Evolutionary conservation across 371 early-diverging fungal species (phyloP), one percentile per base, ranked within the genome.

Genomic region (Mucor circinelloides): DNA sequence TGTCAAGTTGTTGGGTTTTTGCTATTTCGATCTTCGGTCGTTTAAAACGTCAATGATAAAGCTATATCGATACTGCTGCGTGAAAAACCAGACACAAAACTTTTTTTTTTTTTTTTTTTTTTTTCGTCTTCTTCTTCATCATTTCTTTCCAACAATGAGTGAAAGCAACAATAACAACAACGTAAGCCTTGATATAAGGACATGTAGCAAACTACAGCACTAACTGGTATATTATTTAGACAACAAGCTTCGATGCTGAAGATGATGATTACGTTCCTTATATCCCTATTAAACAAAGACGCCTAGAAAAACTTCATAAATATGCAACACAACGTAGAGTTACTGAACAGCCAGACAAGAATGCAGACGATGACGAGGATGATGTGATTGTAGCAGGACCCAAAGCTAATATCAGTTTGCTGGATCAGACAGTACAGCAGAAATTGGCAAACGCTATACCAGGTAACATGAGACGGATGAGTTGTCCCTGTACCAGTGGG

Each of bases 341-440:
- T n/a, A 58, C 73, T n/a, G 76, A 66, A 13, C 73, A 69, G 59
- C 56, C 61, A 36, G 69, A 64, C 56, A 73, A 56, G 19, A 68
- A 71, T 19, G 66, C 78, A n/a, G 70, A 74, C 6, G 50, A 50
- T 12, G 78, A 79, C 19, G 79, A 83, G 10, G 87, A 86, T 19
- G 81, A 85, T 8, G 85, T 76, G 3, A 64, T 63, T 21, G 62
- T 74, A 15, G 76, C 62, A 12, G 94, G 93, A 0, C 90, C 91
- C 7, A 83, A 77, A 58, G 79, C 93, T 1, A 84, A 80, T 10
- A 76, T 90, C 38, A 88, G 91, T 73, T 82, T 97, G 70, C 86
- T 97, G 28, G 96, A 96, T 70, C 96, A 96, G 67, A 88, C 92
- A 3, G 89, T 91, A 6, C 91, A 93, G 62, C 75, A 94, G 61